Conservation (phyloP, 768 basidiomycete species). For the Phaeolepiota aurea region DNA sequence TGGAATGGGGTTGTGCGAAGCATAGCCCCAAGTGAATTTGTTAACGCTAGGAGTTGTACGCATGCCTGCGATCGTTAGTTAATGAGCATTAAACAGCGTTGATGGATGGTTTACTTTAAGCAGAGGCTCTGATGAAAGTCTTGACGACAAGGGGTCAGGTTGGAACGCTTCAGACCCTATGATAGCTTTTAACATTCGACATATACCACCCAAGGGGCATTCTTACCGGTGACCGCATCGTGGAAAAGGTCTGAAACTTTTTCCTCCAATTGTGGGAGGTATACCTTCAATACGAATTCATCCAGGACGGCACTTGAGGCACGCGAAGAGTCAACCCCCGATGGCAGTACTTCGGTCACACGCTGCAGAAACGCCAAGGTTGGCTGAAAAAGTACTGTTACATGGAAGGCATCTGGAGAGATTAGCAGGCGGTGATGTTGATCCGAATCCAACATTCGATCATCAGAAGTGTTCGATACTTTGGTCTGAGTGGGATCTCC, state of each 20-base stretch:
- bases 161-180: conserved; percentile 82
- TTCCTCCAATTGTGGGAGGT: conserved; percentile 92
- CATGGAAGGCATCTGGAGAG: conserved; percentile 89
- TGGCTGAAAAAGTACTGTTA: conserved; percentile 90
- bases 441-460: conserved; percentile 61
- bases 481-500: conserved; percentile 60
- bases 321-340: conserved; percentile 55
- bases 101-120: conserved; percentile 51
- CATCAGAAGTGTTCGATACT: conserved; percentile 56
- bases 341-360: conserved; percentile 63
- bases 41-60: conserved; percentile 78
- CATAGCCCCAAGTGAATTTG: conserved; percentile 90
- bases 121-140: conserved; percentile 64
- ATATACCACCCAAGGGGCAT: conserved; percentile 1
- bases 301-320: conserved; percentile 73
- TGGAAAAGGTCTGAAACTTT: conserved; percentile 86
- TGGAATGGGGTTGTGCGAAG: conserved; percentile 89
- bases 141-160: conserved; percentile 60
- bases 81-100: not conserved
- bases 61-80: conserved; percentile 47
- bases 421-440: conserved; percentile 83
- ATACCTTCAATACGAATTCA: conserved; percentile 88
- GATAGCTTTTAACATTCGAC: not conserved
- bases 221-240: conserved; percentile 66
- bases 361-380: conserved; percentile 79